phyloP scores from a whole-genome alignment of 2,329 filamentous ascomycete genomes.

The Trichoderma lentiforme region DNA sequence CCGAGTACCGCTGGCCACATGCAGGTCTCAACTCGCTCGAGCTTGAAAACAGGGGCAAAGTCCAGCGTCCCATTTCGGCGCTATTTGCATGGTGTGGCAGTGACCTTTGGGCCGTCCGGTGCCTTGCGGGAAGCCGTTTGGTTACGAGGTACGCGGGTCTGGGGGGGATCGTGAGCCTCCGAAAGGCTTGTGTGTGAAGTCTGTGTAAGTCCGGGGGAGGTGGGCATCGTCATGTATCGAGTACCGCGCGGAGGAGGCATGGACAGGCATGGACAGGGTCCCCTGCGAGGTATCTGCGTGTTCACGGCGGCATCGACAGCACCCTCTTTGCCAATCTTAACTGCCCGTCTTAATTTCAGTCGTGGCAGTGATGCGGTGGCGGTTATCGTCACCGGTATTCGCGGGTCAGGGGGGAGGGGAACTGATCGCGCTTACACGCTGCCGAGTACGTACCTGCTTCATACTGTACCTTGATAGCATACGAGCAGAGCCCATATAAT shows the following conservation, averaged over 20 bases:
- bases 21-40: constrained; percentile 1
- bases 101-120: not conserved
- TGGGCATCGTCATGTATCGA: not conserved
- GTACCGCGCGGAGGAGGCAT: not conserved
- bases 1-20: constrained; percentile 15
- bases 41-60: not conserved
- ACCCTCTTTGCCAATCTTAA: not conserved
- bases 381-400: constrained; percentile 1
- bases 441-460: not conserved
- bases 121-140: not conserved
- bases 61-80: constrained; percentile 7
- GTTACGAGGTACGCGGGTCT: not conserved
- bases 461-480: not conserved
- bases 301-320: not conserved
- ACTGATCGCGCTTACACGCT: constrained; percentile 2
- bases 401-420: not conserved
- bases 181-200: not conserved
- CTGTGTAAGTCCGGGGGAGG: no score
- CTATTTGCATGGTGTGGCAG: constrained; percentile 12
- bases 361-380: not conserved
- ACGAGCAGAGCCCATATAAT: not conserved
- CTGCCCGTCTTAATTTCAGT: not conserved
- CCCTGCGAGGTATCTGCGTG: not conserved
- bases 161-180: not conserved
- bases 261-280: not conserved